Conservation (phyloP, 1,139 yeast species). For the Ogataea hybrid region DNA sequence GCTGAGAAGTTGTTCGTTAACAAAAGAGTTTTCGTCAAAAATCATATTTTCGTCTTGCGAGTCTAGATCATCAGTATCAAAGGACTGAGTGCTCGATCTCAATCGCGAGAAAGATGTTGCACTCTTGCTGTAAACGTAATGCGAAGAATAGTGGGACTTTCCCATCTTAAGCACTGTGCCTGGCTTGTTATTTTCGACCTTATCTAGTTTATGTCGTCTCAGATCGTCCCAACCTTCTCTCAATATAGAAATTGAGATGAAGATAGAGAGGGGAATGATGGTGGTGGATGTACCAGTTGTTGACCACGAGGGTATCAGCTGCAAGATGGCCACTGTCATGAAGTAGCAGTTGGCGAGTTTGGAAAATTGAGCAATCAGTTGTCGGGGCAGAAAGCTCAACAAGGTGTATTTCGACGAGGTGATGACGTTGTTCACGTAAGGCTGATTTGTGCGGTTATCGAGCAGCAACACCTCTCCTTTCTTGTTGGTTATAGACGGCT, state of each 20-base stretch:
- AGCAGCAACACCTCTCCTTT: constrained; percentile 35
- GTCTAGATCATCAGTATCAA: constrained; percentile 17
- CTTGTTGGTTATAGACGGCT: constrained; percentile 19
- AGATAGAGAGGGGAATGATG: constrained; percentile 80
- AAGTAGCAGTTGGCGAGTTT: constrained; percentile 88
- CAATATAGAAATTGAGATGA: constrained; percentile 86
- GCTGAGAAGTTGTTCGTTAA: constrained; percentile 17
- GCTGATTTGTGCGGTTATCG: constrained; percentile 67
- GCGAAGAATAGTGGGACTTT: constrained; percentile 10
- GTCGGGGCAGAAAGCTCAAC: constrained; percentile 83
- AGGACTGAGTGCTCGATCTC: constrained; percentile 26
- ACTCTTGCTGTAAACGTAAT: constrained; percentile 24
- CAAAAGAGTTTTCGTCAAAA: constrained; percentile 24
- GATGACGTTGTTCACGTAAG: constrained; percentile 66
- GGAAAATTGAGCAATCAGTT: constrained; percentile 85
- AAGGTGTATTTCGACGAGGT: constrained; percentile 87
- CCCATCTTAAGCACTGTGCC: constrained; percentile 40
- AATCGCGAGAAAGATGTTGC: constrained; percentile 30
- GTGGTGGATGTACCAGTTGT: constrained; percentile 96
- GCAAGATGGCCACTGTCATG: constrained; percentile 83
- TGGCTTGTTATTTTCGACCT: constrained; percentile 70
- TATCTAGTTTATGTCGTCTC: constrained; percentile 82
- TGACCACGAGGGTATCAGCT: constrained; percentile 96
- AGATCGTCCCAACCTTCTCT: constrained; percentile 95
- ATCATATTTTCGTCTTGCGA: constrained; percentile 14